Evolutionary conservation across 306 rosid genomes (phyloP).

Genomic region (Begonia peltatifolia): DNA sequence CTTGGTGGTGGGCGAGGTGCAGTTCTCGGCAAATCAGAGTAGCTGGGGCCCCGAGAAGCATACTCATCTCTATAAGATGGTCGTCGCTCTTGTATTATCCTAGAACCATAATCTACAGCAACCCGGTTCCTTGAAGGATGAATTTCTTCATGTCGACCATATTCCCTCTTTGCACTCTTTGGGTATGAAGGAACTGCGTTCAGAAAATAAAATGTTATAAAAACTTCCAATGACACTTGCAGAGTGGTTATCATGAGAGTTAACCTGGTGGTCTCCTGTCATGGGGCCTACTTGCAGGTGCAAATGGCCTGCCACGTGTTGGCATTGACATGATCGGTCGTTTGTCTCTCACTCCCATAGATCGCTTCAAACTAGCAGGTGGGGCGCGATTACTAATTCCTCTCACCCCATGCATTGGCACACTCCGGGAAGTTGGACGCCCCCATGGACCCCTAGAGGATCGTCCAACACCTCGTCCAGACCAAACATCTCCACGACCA

Average conservation of each 20-base stretch:
- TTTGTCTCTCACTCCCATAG: conserved; percentile 65
- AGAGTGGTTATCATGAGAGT: neutral
- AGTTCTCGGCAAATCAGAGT: conserved; percentile 54
- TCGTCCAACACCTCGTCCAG: conserved; percentile 39
- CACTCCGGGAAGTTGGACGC: conserved; percentile 47
- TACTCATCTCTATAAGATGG: conserved; percentile 64
- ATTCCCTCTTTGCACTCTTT: conserved; percentile 70
- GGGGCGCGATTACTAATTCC: conserved; percentile 56
- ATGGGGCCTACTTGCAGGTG: conserved; percentile 72
- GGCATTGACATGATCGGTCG: conserved; percentile 58
- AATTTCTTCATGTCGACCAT: conserved; percentile 62
- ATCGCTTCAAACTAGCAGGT: conserved; percentile 41
- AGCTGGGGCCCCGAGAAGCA: conserved; percentile 51
- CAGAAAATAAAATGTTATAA: neutral
- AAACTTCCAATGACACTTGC: neutral
- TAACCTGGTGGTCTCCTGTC: conserved; percentile 75
- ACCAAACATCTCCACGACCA: conserved; percentile 58
- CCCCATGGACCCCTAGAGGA: conserved; percentile 61
- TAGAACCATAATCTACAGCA: conserved; percentile 51
- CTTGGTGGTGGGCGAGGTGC: conserved; percentile 29
- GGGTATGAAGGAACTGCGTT: conserved; percentile 53
- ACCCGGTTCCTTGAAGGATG: conserved; percentile 83
- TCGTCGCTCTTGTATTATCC: conserved; percentile 69
- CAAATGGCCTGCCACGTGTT: conserved; percentile 48
- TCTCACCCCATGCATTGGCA: conserved; percentile 53